phyloP scores from a whole-genome alignment of 1,139 yeast species.

The Candida tropicalis region DNA sequence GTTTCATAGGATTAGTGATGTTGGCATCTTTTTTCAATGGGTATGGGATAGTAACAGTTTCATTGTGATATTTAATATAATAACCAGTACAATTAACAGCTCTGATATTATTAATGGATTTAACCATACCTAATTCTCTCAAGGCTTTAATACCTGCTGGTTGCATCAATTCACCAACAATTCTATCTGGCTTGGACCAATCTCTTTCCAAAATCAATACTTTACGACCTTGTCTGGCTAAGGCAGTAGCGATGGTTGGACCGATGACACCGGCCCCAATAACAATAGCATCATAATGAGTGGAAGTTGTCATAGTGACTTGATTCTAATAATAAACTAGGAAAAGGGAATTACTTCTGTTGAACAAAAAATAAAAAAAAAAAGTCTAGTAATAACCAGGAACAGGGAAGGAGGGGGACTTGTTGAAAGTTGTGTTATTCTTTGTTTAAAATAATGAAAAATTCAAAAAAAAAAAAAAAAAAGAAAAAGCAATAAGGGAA shows the following conservation, averaged over 20 bases:
- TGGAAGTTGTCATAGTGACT: constrained; percentile 3
- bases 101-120: constrained; percentile 77
- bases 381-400: constrained; percentile 27
- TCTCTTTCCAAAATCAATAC: constrained; percentile 83
- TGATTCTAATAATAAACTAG: background rate
- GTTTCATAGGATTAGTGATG: constrained; percentile 43
- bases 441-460: too few relatives aligned
- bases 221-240: constrained; percentile 86
- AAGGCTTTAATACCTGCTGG: constrained; percentile 92
- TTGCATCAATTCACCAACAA: constrained; percentile 95
- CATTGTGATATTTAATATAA: constrained; percentile 66
- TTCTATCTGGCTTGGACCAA: constrained; percentile 90
- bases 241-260: constrained; percentile 85
- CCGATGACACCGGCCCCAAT: constrained; percentile 98
- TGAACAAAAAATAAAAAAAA: constrained; percentile 1
- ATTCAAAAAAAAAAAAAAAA: too few relatives aligned
- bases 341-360: background rate
- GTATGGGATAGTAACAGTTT: constrained; percentile 64
- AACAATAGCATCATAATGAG: constrained; percentile 60
- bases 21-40: constrained; percentile 61
- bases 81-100: constrained; percentile 83
- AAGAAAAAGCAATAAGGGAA: too few relatives aligned
- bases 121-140: constrained; percentile 76
- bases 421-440: too few relatives aligned
- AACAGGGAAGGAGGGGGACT: constrained; percentile 24